These are phyloP conservation scores for Fragilariopsis cylindrus DNA, from an alignment of 108 stramenopile genomes.

Conservation along the genomic window DNA sequence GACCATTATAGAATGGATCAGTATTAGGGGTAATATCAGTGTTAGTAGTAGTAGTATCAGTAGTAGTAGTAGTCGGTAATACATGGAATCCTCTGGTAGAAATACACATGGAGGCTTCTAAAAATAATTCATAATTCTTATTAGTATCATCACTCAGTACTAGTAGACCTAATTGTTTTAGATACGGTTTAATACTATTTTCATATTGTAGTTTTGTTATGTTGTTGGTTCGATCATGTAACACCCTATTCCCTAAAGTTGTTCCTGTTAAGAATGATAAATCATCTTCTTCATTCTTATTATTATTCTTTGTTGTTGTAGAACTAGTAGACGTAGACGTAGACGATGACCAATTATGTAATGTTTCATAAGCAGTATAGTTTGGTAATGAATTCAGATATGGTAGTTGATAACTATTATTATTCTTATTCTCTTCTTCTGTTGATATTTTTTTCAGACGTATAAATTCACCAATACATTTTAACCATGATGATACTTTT, in stretches of 20 bases:
- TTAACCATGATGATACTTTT: slow-evolving; percentile 62
- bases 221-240: slow-evolving; percentile 31
- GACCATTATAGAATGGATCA: no score
- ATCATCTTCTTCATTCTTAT: slow-evolving; percentile 39
- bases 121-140: slow-evolving; percentile 46
- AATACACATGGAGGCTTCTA: slow-evolving; percentile 65
- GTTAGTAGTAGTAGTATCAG: no score
- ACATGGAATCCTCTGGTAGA: slow-evolving; percentile 84
- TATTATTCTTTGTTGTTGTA: no score
- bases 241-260: slow-evolving; percentile 35
- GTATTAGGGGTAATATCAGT: no score
- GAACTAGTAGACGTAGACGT: background rate
- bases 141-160: slow-evolving; percentile 7
- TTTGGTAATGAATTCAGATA: slow-evolving; percentile 71
- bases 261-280: slow-evolving; percentile 58
- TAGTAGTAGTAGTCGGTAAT: no score
- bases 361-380: slow-evolving; percentile 56
- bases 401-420: slow-evolving; percentile 6
- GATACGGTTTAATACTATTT: slow-evolving; percentile 54
- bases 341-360: slow-evolving; percentile 52
- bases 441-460: slow-evolving; percentile 22
- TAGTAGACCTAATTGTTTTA: slow-evolving; percentile 38
- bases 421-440: background rate
- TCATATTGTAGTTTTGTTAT: slow-evolving; percentile 49
- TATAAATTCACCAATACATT: slow-evolving; percentile 57